Percentiles rank a stretch among this genome's conserved stretches.
Evolutionary conservation across 129 eudicot species (phyloP).

Genomic region (Escallonia rubra): DNA sequence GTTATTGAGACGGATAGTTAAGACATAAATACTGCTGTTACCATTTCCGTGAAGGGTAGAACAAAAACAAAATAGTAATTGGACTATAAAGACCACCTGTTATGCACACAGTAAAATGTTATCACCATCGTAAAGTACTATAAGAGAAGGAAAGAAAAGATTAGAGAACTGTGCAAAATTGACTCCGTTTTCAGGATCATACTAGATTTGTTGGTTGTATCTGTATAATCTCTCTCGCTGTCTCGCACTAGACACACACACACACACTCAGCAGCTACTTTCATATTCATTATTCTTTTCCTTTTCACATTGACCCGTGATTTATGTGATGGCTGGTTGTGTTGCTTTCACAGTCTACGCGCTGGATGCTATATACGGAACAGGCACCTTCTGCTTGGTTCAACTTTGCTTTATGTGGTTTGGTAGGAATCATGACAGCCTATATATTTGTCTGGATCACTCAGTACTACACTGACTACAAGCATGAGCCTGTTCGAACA

Average conservation of each 20-base stretch:
- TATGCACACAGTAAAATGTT: too few species aligned
- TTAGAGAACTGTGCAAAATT: too few species aligned
- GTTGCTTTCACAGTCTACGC: constrained; percentile 70
- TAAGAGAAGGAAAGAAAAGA: too few species aligned
- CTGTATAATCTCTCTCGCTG: not conserved
- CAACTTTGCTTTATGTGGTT: constrained; percentile 82
- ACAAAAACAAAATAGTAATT: too few species aligned
- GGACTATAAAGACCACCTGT: too few species aligned
- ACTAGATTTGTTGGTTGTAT: constrained; percentile 1
- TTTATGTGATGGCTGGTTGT: constrained; percentile 4
- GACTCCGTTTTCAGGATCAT: too few species aligned
- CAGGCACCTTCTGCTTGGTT: constrained; percentile 99
- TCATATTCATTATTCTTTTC: constrained; percentile 9
- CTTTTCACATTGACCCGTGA: constrained; percentile 9
- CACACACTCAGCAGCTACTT: not conserved
- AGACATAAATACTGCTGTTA: too few species aligned
- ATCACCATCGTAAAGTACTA: too few species aligned
- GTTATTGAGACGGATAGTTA: too few species aligned
- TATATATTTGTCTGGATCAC: constrained; percentile 86
- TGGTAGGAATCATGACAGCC: constrained; percentile 92
- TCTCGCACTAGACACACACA: not conserved
- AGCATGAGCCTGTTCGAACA: constrained; percentile 86
- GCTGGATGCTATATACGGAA: constrained; percentile 95
- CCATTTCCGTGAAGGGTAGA: too few species aligned
- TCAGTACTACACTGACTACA: constrained; percentile 94